phyloP scores from a whole-genome alignment of 2,329 filamentous ascomycete species.

The Coniochaeta prunicola region DNA sequence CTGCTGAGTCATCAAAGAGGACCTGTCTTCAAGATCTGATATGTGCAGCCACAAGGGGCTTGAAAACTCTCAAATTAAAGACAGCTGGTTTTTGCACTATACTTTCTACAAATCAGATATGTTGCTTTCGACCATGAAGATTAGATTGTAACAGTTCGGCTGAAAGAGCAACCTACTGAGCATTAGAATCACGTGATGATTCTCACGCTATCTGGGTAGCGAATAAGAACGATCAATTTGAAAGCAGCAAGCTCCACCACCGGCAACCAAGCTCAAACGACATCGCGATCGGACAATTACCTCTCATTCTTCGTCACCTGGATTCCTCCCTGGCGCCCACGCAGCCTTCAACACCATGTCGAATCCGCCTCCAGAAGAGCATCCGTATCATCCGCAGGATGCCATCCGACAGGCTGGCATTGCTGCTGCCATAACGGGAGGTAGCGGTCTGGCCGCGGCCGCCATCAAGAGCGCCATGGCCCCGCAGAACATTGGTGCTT shows the following conservation, averaged over 20 bases:
- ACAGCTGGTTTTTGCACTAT: no score
- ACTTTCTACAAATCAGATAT: no score
- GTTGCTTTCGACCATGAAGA: no score
- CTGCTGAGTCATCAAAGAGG: background rate
- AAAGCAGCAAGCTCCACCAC: background rate
- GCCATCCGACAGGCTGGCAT: slow-evolving; percentile 49
- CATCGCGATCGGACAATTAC: background rate
- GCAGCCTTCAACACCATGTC: background rate
- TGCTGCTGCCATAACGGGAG: slow-evolving; percentile 47
- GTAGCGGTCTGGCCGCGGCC: slow-evolving; percentile 45
- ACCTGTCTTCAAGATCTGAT: no score
- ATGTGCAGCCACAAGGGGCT: no score
- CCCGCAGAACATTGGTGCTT: slow-evolving; percentile 72
- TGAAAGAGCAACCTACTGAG: no score
- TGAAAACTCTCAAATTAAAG: no score
- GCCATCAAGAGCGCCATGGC: slow-evolving; percentile 77
- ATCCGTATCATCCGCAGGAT: slow-evolving; percentile 38
- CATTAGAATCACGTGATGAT: background rate
- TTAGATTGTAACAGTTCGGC: no score
- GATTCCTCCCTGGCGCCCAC: background rate
- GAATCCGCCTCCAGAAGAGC: slow-evolving; percentile 10
- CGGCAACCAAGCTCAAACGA: slow-evolving; percentile 1
- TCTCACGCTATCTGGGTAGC: no score
- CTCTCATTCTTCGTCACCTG: background rate
- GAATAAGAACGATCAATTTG: background rate